Evolutionary conservation across 2,329 filamentous ascomycete species (phyloP).

Genomic region (Pseudocercospora fuligena): DNA sequence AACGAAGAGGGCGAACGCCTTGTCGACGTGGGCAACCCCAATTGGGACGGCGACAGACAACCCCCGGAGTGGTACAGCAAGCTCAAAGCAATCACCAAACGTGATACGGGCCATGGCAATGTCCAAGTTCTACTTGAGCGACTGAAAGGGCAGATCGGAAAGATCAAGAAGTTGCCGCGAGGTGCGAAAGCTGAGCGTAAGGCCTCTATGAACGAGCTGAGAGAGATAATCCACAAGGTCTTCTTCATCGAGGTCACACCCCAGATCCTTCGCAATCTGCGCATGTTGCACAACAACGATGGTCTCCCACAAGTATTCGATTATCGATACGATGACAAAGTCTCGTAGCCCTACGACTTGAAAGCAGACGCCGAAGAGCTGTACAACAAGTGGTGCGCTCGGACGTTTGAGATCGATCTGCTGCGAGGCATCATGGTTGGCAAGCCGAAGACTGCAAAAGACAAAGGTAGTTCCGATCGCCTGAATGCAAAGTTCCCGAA

Average conservation of each 20-base stretch:
- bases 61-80: constrained; percentile 32
- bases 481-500: constrained; percentile 34
- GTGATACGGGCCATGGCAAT: constrained; percentile 14
- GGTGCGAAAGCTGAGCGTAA: not conserved
- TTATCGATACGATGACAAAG: constrained; percentile 22
- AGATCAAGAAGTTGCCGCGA: constrained; percentile 11
- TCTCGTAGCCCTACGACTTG: constrained; percentile 53
- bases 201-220: constrained; percentile 39
- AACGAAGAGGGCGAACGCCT: not conserved
- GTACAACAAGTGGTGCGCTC: constrained; percentile 51
- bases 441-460: constrained; percentile 22
- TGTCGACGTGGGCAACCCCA: not conserved
- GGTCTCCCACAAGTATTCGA: constrained; percentile 52
- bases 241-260: constrained; percentile 44
- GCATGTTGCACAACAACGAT: constrained; percentile 43
- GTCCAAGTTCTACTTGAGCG: constrained; percentile 17
- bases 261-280: constrained; percentile 40
- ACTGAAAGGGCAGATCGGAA: constrained; percentile 18
- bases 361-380: constrained; percentile 53
- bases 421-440: constrained; percentile 49
- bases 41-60: not conserved
- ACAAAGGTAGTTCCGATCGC: constrained; percentile 26
- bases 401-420: constrained; percentile 51
- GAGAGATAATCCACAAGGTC: constrained; percentile 46
- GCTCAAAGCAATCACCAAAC: constrained; percentile 1